These are phyloP conservation scores for Phytophthora foliorum DNA, from an alignment of 352 stramenopile genomes.

Conservation along the genomic window DNA sequence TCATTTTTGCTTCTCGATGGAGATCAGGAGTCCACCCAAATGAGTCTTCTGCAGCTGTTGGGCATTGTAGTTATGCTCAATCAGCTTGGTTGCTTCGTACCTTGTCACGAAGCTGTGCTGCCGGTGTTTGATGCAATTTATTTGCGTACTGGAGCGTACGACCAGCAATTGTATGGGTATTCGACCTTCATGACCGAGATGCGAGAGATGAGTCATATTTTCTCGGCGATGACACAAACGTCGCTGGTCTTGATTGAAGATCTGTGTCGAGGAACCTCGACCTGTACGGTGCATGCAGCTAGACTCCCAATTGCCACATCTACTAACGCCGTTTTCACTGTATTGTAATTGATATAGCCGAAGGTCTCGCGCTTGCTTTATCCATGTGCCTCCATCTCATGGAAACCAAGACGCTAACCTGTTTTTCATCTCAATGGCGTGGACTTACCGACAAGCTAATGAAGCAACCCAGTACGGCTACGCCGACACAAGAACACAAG, in stretches of 20 bases:
- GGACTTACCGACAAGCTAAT: conserved; percentile 35
- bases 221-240: conserved; percentile 33
- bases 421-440: conserved; percentile 45
- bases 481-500: neutral
- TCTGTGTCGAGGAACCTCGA: conserved; percentile 57
- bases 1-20: conserved; percentile 42
- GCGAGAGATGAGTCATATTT: conserved; percentile 53
- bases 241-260: conserved; percentile 68
- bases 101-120: conserved; percentile 47
- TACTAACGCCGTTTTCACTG: neutral
- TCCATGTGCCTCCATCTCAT: conserved; percentile 48
- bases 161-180: conserved; percentile 54
- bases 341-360: conserved; percentile 19
- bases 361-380: conserved; percentile 44
- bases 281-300: conserved; percentile 22
- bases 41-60: conserved; percentile 30
- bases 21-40: conserved; percentile 2
- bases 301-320: neutral
- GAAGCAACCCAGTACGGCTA: neutral
- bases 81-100: conserved; percentile 74
- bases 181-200: conserved; percentile 73
- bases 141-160: conserved; percentile 51
- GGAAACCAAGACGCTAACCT: conserved; percentile 32
- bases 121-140: conserved; percentile 57
- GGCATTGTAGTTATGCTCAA: conserved; percentile 53